A percentile compares a stretch with the other conserved stretches of the same genome.
Conservation (phyloP, 192 early-diverging fungal genomes). For the Coemansia sp. region DNA sequence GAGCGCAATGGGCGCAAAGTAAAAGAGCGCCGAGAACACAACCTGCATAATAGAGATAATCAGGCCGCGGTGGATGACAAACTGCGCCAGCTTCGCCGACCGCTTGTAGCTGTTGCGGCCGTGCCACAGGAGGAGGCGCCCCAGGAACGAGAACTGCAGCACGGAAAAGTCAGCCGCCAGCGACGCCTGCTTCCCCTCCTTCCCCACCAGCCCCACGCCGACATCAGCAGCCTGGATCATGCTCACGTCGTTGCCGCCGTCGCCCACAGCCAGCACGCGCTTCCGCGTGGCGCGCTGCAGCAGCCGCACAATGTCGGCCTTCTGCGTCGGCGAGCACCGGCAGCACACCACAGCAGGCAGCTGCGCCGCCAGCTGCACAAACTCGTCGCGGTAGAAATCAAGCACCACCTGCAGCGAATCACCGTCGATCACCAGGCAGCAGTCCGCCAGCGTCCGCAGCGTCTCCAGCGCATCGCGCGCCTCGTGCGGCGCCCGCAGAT, state of each 20-base stretch:
- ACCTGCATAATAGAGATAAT: slow-evolving; percentile 99
- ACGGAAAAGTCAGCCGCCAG: slow-evolving; percentile 94
- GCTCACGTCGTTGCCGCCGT: slow-evolving; percentile 96
- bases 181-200: slow-evolving; percentile 93
- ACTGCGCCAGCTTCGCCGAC: slow-evolving; percentile 92
- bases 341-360: slow-evolving; percentile 92
- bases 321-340: slow-evolving; percentile 96
- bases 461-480: slow-evolving; percentile 66
- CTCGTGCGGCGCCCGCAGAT: slow-evolving; percentile 56
- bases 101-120: slow-evolving; percentile 94
- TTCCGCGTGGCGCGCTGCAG: slow-evolving; percentile 75
- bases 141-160: slow-evolving; percentile 85
- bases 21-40: slow-evolving; percentile 94
- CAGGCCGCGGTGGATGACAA: slow-evolving; percentile 95
- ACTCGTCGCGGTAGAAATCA: slow-evolving; percentile 73
- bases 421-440: slow-evolving; percentile 89
- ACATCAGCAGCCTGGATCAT: slow-evolving; percentile 98
- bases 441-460: slow-evolving; percentile 70
- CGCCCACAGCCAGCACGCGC: slow-evolving; percentile 86
- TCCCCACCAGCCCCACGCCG: slow-evolving; percentile 96
- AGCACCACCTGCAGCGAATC: slow-evolving; percentile 81
- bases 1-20: slow-evolving; percentile 95
- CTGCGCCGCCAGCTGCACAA: slow-evolving; percentile 72
- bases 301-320: slow-evolving; percentile 84
- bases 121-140: slow-evolving; percentile 89